These are phyloP conservation scores for Epithemia pelagica DNA, from an alignment of 108 stramenopile species.

Conservation along the genomic window DNA sequence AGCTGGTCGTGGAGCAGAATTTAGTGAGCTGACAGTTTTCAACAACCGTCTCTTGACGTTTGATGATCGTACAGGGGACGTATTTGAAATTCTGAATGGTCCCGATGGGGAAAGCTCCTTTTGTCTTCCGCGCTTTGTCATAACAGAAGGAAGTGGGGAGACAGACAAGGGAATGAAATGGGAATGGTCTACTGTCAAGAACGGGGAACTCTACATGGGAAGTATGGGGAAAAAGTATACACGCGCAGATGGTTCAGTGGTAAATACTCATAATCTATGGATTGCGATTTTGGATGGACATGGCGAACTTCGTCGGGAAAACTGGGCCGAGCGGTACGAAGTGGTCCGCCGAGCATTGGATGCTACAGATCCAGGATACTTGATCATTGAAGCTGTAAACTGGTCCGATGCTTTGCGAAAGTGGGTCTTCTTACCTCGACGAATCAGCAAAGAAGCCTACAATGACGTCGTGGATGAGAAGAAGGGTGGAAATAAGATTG, in stretches of 20 bases:
- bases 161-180: slow-evolving; percentile 95
- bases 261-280: slow-evolving; percentile 91
- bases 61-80: slow-evolving; percentile 94
- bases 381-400: slow-evolving; percentile 88
- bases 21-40: slow-evolving; percentile 82
- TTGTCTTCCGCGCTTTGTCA: slow-evolving; percentile 84
- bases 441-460: slow-evolving; percentile 76
- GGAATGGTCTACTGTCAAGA: slow-evolving; percentile 94
- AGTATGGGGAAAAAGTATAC: slow-evolving; percentile 95
- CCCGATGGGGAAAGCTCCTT: slow-evolving; percentile 52
- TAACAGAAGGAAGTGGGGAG: slow-evolving; percentile 90
- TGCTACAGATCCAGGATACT: slow-evolving; percentile 75
- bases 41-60: slow-evolving; percentile 80
- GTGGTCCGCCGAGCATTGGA: slow-evolving; percentile 75
- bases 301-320: slow-evolving; percentile 63
- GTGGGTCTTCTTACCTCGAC: slow-evolving; percentile 92
- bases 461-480: slow-evolving; percentile 86
- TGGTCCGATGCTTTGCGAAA: slow-evolving; percentile 80
- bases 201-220: slow-evolving; percentile 83
- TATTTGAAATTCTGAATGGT: slow-evolving; percentile 85
- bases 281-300: slow-evolving; percentile 63
- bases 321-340: slow-evolving; percentile 78
- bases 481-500: slow-evolving; percentile 80
- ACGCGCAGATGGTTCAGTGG: slow-evolving; percentile 61
- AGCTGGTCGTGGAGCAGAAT: slow-evolving; percentile 92